These are phyloP conservation scores for Eucalyptus guilfoylei DNA, from an alignment of 345 rosid genomes.

Conservation along the genomic window DNA sequence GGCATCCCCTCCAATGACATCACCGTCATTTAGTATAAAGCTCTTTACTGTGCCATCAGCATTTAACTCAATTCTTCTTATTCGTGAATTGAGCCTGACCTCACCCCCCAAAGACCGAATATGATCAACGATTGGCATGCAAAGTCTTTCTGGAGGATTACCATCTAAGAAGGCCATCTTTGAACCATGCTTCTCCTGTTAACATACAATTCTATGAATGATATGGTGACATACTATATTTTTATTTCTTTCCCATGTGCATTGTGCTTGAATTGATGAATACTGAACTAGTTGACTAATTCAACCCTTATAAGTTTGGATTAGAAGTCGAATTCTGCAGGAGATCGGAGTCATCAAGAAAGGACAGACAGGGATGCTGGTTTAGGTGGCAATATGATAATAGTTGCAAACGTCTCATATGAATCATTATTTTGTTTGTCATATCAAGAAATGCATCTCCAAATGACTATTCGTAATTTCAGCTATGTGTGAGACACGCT, in stretches of 20 bases:
- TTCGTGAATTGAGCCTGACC: slow-evolving; percentile 62
- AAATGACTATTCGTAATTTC: background rate
- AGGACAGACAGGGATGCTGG: background rate
- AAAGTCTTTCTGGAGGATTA: slow-evolving; percentile 92
- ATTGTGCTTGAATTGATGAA: background rate
- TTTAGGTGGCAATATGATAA: background rate
- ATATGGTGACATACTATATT: background rate
- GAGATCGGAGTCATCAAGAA: background rate
- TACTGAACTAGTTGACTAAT: background rate
- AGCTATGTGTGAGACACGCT: background rate
- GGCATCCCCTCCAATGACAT: slow-evolving; percentile 64
- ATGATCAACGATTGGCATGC: slow-evolving; percentile 75
- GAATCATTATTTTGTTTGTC: background rate
- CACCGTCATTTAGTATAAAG: slow-evolving; percentile 57
- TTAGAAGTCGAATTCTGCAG: background rate
- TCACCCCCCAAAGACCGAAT: slow-evolving; percentile 78
- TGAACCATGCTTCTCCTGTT: slow-evolving; percentile 94
- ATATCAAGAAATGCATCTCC: background rate
- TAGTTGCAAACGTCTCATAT: background rate
- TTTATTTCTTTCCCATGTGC: background rate
- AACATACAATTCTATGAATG: background rate
- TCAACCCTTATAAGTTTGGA: background rate
- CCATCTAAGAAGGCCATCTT: slow-evolving; percentile 99
- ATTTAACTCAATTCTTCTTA: slow-evolving; percentile 73
- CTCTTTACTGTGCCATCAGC: slow-evolving; percentile 70